These are phyloP conservation scores for Aspergillus cavernicola DNA, from an alignment of 495 filamentous ascomycete species.

Conservation along the genomic window DNA sequence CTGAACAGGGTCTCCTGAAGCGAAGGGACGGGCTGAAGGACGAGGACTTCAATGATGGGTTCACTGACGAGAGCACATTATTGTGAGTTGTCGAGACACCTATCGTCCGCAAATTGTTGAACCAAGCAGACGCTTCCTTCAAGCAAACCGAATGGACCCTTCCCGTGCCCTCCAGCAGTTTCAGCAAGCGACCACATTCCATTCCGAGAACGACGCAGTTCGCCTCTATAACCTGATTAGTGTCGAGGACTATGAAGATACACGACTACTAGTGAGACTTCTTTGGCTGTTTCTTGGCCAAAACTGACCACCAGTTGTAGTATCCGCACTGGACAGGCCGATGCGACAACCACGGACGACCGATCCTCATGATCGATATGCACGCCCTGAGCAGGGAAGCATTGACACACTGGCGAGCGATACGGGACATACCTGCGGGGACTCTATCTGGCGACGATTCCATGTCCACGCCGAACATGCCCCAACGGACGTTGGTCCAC, in stretches of 20 bases:
- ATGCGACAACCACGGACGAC: conserved; percentile 25
- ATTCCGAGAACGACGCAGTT: conserved; percentile 16
- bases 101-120: conserved; percentile 21
- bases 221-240: conserved; percentile 23
- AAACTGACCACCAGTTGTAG: conserved; percentile 13
- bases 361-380: conserved; percentile 26
- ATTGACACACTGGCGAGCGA: conserved; percentile 19
- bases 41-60: conserved; percentile 21
- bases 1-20: conserved; percentile 21
- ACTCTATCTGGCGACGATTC: not conserved
- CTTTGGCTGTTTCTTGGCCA: not conserved
- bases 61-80: conserved; percentile 28
- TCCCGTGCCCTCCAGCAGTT: conserved; percentile 21
- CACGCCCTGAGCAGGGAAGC: conserved; percentile 14
- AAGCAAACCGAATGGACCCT: conserved; percentile 23
- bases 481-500: conserved; percentile 21
- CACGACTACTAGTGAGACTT: conserved; percentile 20
- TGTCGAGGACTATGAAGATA: conserved; percentile 26
- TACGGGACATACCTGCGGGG: conserved; percentile 6
- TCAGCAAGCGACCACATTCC: conserved; percentile 21
- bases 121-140: conserved; percentile 28
- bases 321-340: conserved; percentile 37
- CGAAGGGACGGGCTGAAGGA: conserved; percentile 18
- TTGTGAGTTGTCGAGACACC: conserved; percentile 22
- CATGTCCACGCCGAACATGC: conserved; percentile 12